Base-by-base conservation (phyloP, 495 filamentous ascomycete species). In the Penicillium argentinense region DNA sequence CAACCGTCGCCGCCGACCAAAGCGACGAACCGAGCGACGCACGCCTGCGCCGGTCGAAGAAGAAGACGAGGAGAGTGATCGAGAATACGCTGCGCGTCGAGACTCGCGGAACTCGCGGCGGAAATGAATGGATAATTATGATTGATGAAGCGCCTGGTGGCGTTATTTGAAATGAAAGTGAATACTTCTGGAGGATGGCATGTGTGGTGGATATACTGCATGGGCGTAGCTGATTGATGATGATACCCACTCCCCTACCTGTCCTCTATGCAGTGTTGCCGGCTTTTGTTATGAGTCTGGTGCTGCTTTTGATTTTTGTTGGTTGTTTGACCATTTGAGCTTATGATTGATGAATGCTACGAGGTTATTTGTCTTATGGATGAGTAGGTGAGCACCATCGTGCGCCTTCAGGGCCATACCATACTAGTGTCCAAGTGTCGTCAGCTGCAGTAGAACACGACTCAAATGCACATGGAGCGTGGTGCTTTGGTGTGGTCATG, bases 31-130 rank as follows among this genome's bases (percentile, higher is more conserved):
- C 42, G 88, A 91, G 68, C 74, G 89, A 57, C 76, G 86, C 9
- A 95, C 90, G 2, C 89, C 90, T 1, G 90, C 89, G 13, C 81
- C 83, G 0, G 89, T 95, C 7, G 88, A 89, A 65, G 91, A 96
- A 65, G 89, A 93, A 58, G 83, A 84, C 14, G 85, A 88, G 59
- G 80, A 78, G 28, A 70, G 68, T 17, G 66, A 65, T 1, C 16
- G 33, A 18, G 33, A 41, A 4, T 54, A 60, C 16, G 50, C 45
- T 36, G 51, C 49, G 22, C 64, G 68, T 42, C 66, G 71, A 9
- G 68, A 68, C 41, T 47, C 37, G 19, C 55, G 54, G 18, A 60
- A 54, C 43, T 57, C 57, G 9, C 36, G 58, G 8, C 60, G 64
- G 25, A 60, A 64, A 41, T 69, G 49, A 56, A 24, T 9, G 18